Base-by-base conservation (phyloP, 768 basidiomycete genomes). In the Hydnomerulius pinastri region DNA sequence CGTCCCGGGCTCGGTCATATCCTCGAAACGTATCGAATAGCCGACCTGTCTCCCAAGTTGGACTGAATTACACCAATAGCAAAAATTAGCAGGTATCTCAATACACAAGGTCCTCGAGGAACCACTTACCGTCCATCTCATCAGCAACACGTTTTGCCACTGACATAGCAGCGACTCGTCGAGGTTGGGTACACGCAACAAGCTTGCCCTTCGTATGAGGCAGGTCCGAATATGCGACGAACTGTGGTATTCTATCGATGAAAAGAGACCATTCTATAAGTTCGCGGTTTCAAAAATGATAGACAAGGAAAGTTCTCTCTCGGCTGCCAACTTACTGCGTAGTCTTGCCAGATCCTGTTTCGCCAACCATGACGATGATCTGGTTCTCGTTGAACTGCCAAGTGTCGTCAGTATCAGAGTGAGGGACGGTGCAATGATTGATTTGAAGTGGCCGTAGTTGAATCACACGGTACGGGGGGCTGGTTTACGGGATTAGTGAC, bases 61-160 rank as follows among this genome's bases (percentile, higher is more conserved):
- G 4, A 99, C 94, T 94, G 57, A 6, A 54, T 49, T 3, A 49
- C 53, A 46, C 24, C 28, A 43, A 13, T 12, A 35, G 17, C n/a
- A 8, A 27, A 21, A 57, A 48, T n/a, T 44, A 42, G 33, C 23
- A 42, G 59, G 13, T 6, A 21, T 27, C 17, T 4, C 33, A 12
- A 28, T 6, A 41, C 44, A 18, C 17, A 21, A n/a, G 18, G 21
- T 24, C 1, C 17, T 45, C 23, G 13, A 25, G 28, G 28, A 25
- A 10, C 3, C 15, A 72, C 90, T 60, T 58, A 92, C 92, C 92
- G 67, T 98, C 96, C 93, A 98, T 95, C 71, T 98, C 96, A 63
- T 98, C 96, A 4, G 96, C 94, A 2, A 99, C 96, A 72, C 96
- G 94, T 68, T 96, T 95, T 18, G 96, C 96, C 2, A 98, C 96